A percentile compares a stretch with the other conserved stretches of the same genome.
Conservation (phyloP, 108 stramenopile species). For the Schizochytrium sp. region DNA sequence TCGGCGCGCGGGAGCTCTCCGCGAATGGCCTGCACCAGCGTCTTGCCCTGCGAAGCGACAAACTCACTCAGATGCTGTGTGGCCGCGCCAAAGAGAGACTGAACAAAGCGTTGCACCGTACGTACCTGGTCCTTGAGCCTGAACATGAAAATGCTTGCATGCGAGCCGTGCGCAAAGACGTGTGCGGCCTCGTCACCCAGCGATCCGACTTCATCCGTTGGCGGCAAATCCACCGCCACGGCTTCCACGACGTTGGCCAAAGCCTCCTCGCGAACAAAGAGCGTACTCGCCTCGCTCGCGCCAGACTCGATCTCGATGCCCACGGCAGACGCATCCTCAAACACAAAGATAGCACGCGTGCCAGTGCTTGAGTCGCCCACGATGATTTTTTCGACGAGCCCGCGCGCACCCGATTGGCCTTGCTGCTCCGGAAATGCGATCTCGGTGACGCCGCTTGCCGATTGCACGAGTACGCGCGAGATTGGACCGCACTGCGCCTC, state of each 20-base stretch:
- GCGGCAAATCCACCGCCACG: background rate
- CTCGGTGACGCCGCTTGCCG: background rate
- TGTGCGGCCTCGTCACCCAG: background rate
- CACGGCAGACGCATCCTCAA: background rate
- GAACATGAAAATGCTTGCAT: background rate
- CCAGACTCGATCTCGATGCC: background rate
- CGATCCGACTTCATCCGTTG: background rate
- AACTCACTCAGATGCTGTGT: background rate
- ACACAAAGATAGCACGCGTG: background rate
- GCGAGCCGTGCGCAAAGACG: background rate
- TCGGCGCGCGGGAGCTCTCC: background rate
- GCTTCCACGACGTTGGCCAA: background rate
- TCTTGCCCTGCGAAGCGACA: background rate
- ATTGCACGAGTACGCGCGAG: background rate
- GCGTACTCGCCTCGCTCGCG: background rate
- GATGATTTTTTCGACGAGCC: background rate
- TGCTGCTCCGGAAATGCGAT: background rate
- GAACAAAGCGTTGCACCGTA: background rate
- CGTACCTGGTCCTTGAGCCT: slow-evolving; percentile 8
- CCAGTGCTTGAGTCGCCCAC: background rate
- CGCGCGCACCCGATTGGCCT: background rate
- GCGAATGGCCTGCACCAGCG: background rate
- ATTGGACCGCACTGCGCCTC: background rate
- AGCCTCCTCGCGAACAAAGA: slow-evolving; percentile 11
- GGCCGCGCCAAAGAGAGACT: background rate